These are phyloP conservation scores for Metschnikowia anglica DNA, from an alignment of 805 yeast genomes.

Conservation along the genomic window DNA sequence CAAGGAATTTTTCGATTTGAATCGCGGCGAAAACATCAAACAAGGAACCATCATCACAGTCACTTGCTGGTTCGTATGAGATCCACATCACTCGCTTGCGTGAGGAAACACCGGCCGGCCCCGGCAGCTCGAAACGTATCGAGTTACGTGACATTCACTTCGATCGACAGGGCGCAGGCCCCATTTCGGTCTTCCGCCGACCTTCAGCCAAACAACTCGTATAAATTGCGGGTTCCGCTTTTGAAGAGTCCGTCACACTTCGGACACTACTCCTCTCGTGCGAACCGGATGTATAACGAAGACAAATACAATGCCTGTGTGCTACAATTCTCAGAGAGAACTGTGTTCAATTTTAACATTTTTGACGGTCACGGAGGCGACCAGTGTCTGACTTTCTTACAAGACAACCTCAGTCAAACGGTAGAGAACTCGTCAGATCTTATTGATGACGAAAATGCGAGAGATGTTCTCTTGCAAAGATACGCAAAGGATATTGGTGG, in stretches of 20 bases:
- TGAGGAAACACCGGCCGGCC: neutral
- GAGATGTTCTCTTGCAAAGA: conserved; percentile 45
- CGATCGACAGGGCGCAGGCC: conserved; percentile 20
- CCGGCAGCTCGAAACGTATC: conserved; percentile 14
- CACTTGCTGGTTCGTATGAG: too few species aligned
- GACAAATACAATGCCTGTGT: conserved; percentile 73
- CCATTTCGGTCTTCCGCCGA: neutral
- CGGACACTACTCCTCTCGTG: conserved; percentile 78
- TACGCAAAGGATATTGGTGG: conserved; percentile 68
- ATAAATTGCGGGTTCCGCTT: conserved; percentile 51
- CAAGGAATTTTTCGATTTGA: too few species aligned
- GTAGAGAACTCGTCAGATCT: conserved; percentile 46
- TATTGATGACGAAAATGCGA: conserved; percentile 19
- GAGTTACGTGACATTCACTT: conserved; percentile 29
- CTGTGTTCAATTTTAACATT: conserved; percentile 62
- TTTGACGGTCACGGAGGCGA: conserved; percentile 96
- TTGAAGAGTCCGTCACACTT: conserved; percentile 66
- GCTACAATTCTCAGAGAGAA: conserved; percentile 32
- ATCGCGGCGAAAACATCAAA: too few species aligned
- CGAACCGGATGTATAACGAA: conserved; percentile 76
- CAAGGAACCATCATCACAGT: too few species aligned
- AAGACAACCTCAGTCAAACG: conserved; percentile 49
- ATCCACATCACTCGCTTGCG: neutral
- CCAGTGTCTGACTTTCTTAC: conserved; percentile 64
- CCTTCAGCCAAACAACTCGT: conserved; percentile 15